phyloP scores from a whole-genome alignment of 306 rosid species.

The Acacia acuminata region DNA sequence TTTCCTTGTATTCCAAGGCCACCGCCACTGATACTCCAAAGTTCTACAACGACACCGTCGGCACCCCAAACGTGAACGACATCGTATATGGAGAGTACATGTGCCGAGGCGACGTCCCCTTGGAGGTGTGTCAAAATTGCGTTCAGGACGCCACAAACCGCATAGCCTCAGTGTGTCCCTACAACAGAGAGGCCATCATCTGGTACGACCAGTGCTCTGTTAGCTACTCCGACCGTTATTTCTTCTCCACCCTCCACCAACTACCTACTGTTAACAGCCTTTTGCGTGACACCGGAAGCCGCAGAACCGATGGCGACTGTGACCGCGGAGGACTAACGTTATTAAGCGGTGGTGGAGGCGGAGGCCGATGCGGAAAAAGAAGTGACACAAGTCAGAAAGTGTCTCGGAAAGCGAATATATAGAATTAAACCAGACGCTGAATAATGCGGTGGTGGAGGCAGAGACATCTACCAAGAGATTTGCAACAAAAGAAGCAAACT shows the following conservation, averaged over 20 bases:
- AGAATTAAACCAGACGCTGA: neutral
- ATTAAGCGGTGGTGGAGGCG: too few relatives aligned
- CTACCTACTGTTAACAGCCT: too few relatives aligned
- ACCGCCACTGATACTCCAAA: too few relatives aligned
- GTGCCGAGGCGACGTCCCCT: neutral
- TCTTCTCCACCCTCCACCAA: constrained; percentile 1
- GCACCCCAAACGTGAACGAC: neutral
- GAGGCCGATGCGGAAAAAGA: too few relatives aligned
- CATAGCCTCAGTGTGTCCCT: neutral
- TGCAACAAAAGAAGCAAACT: neutral
- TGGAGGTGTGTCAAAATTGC: neutral
- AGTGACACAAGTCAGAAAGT: too few relatives aligned
- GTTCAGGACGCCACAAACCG: neutral
- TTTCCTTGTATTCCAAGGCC: neutral
- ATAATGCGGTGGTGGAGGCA: neutral
- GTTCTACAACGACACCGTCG: neutral
- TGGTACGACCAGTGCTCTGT: neutral
- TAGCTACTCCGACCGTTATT: neutral
- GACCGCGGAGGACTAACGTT: too few relatives aligned
- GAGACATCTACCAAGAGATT: neutral
- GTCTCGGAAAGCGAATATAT: too few relatives aligned
- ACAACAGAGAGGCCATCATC: constrained; percentile 4
- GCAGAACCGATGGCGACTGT: too few relatives aligned
- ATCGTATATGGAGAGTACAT: neutral
- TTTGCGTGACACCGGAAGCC: too few relatives aligned